A percentile compares a stretch with the other conserved stretches of the same genome.
phyloP scores from a whole-genome alignment of 1,284 basidiomycete genomes.

The Heterobasidion parviporum region DNA sequence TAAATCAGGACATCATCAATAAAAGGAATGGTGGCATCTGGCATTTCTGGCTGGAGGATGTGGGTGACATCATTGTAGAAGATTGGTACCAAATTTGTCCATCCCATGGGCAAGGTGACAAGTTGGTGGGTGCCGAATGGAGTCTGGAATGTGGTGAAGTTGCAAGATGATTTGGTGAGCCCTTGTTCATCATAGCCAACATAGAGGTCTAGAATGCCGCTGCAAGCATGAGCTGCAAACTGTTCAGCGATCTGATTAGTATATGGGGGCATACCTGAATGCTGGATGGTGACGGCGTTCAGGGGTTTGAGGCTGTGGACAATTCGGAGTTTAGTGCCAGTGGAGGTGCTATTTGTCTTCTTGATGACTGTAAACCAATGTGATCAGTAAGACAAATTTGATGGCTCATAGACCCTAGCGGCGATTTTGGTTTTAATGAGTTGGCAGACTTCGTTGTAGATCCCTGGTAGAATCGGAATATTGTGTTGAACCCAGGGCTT shows the following conservation, averaged over 20 bases:
- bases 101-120: constrained; percentile 26
- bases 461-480: not conserved
- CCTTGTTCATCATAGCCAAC: not conserved
- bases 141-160: not conserved
- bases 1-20: constrained; percentile 20
- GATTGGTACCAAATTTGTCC: constrained; percentile 26
- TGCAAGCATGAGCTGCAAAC: not conserved
- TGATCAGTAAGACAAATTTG: not conserved
- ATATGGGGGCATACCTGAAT: not conserved
- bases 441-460: not conserved
- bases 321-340: not conserved
- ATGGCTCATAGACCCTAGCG: not conserved
- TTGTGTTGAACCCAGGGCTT: not conserved
- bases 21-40: constrained; percentile 21
- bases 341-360: no score
- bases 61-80: constrained; percentile 24
- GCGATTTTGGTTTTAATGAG: not conserved
- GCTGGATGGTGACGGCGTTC: not conserved
- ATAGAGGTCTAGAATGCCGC: not conserved
- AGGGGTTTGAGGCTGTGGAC: not conserved
- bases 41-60: constrained; percentile 26
- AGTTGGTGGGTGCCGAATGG: constrained; percentile 13
- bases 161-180: not conserved
- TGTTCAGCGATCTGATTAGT: not conserved
- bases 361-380: not conserved